phyloP scores from a whole-genome alignment of 169 alveolate genomes.

The Neospora caninum region DNA sequence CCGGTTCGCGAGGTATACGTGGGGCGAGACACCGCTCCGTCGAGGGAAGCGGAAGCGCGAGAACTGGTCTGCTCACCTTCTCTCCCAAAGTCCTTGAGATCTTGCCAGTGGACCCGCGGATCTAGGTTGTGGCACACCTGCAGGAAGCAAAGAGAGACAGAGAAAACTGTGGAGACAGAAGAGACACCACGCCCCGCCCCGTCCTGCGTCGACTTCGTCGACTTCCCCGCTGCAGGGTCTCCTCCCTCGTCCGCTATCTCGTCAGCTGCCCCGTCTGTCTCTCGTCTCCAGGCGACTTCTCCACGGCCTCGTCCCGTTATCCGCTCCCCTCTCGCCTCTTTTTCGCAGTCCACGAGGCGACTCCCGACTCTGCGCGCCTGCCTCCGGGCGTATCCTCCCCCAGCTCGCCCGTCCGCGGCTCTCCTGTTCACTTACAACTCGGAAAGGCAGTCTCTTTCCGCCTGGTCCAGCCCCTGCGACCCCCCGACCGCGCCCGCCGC shows the following conservation, averaged over 20 bases:
- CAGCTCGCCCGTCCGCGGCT: no score
- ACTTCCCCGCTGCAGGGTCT: no score
- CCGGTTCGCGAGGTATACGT: no score
- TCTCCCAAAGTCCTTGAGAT: conserved; percentile 34
- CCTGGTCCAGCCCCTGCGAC: not conserved
- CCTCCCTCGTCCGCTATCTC: no score
- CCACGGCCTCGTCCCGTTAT: no score
- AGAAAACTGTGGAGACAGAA: no score
- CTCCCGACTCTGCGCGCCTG: not conserved
- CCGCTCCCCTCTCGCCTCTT: not conserved
- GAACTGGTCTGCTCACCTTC: not conserved
- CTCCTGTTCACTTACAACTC: not conserved
- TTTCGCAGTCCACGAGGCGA: not conserved
- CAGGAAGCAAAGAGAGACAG: not conserved
- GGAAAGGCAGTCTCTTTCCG: not conserved
- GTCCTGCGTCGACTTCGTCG: no score
- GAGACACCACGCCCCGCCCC: no score
- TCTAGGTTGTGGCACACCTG: not conserved
- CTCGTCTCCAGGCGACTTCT: no score
- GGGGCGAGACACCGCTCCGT: no score
- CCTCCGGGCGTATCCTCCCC: not conserved
- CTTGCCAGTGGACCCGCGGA: conserved; percentile 28
- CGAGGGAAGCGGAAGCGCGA: no score
- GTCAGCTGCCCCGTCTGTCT: no score
- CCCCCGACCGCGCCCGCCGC: not conserved